Conservation (phyloP, 441 rosid species). For the Isatis lusitanica region DNA sequence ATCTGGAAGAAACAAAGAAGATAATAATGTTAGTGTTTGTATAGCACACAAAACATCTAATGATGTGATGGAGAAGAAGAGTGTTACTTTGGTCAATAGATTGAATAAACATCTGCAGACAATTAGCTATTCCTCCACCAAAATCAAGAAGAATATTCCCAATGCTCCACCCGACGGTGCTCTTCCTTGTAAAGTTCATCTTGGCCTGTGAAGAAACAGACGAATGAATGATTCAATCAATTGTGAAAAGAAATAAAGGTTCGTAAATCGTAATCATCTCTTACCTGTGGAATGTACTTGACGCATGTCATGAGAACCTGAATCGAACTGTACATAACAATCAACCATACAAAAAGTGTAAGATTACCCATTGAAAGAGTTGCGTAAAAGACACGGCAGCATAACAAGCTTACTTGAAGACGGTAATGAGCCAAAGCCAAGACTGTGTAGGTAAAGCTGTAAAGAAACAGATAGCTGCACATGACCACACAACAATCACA, state of each 20-base stretch:
- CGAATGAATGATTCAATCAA: too few relatives aligned
- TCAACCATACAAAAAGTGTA: neutral
- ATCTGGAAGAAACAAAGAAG: slow-evolving; percentile 48
- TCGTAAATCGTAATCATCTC: too few relatives aligned
- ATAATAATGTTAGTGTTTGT: neutral
- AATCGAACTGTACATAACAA: slow-evolving; percentile 73
- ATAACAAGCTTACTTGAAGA: slow-evolving; percentile 68
- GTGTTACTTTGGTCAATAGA: slow-evolving; percentile 82
- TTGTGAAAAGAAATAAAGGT: too few relatives aligned
- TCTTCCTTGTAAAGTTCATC: slow-evolving; percentile 83
- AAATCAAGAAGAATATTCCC: slow-evolving; percentile 91
- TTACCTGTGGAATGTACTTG: slow-evolving; percentile 96
- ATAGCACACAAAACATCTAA: slow-evolving; percentile 19
- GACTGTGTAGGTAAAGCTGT: slow-evolving; percentile 71
- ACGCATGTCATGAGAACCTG: slow-evolving; percentile 85
- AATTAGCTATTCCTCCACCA: slow-evolving; percentile 74
- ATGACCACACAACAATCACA: slow-evolving; percentile 58
- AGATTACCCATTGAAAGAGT: neutral
- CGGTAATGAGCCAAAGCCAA: slow-evolving; percentile 84
- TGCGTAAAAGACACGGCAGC: neutral
- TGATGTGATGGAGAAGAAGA: slow-evolving; percentile 1
- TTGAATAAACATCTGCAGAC: slow-evolving; percentile 71
- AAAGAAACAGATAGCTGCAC: slow-evolving; percentile 73
- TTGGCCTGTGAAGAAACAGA: slow-evolving; percentile 50
- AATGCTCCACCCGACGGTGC: slow-evolving; percentile 92